These are phyloP conservation scores for Amanita muscaria DNA, from an alignment of 768 basidiomycete genomes.

Conservation along the genomic window DNA sequence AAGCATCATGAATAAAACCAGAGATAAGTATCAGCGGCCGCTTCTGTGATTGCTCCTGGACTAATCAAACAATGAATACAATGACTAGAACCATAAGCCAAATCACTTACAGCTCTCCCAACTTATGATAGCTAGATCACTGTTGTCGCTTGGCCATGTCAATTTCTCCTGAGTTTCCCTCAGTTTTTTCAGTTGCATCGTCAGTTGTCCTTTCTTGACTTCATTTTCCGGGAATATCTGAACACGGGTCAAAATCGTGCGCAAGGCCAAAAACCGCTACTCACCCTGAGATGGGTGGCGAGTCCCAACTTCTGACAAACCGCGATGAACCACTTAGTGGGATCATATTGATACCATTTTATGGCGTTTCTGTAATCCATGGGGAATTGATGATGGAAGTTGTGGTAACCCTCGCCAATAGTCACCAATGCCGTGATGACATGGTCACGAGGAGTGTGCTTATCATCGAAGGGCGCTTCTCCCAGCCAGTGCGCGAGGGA, in stretches of 20 bases:
- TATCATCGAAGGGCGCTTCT: conserved; percentile 89
- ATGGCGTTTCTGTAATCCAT: conserved; percentile 97
- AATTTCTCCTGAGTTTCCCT: conserved; percentile 69
- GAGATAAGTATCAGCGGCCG: conserved; percentile 81
- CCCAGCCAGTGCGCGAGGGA: conserved; percentile 96
- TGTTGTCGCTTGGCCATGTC: conserved; percentile 69
- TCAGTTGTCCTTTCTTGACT: conserved; percentile 81
- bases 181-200: conserved; percentile 89
- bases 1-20: conserved; percentile 89
- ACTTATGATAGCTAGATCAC: conserved; percentile 69
- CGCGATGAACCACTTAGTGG: conserved; percentile 89
- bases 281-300: conserved; percentile 60
- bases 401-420: conserved; percentile 96
- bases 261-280: not conserved
- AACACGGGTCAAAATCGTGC: not conserved
- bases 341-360: conserved; percentile 90
- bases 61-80: conserved; percentile 23
- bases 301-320: conserved; percentile 50
- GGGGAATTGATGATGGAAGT: conserved; percentile 95
- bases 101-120: conserved; percentile 74
- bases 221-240: conserved; percentile 48
- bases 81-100: not conserved
- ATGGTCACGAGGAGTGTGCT: conserved; percentile 88
- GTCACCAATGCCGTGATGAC: conserved; percentile 83
- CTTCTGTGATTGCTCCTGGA: conserved; percentile 70